Conservation (phyloP, 2,329 filamentous ascomycete species). For the Daldinia sp. region DNA sequence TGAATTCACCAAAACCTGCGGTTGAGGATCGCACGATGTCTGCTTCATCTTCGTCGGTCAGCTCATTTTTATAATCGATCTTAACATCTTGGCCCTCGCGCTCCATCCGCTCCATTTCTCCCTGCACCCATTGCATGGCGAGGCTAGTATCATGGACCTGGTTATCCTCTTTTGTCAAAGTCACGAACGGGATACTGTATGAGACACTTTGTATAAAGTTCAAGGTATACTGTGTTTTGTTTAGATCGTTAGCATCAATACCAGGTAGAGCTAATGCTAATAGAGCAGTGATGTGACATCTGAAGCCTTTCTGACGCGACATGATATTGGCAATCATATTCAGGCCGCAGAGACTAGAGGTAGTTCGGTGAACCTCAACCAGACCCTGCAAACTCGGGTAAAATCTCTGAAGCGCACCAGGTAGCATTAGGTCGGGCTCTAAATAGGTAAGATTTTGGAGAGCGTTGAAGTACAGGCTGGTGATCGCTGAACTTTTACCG, state of each 20-base stretch:
- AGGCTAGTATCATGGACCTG: constrained; percentile 79
- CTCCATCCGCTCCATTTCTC: constrained; percentile 94
- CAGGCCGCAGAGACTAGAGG: constrained; percentile 89
- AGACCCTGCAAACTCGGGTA: constrained; percentile 97
- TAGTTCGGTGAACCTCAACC: constrained; percentile 96
- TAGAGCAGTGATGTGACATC: constrained; percentile 94
- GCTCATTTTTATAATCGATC: constrained; percentile 84
- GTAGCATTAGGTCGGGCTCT: constrained; percentile 90
- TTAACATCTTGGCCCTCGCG: constrained; percentile 85
- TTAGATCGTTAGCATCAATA: constrained; percentile 96
- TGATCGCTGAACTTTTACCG: constrained; percentile 91
- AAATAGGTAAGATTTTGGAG: constrained; percentile 90
- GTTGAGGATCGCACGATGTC: constrained; percentile 93
- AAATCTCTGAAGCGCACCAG: constrained; percentile 93
- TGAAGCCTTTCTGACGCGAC: constrained; percentile 92
- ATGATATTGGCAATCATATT: constrained; percentile 94
- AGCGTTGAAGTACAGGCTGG: constrained; percentile 91
- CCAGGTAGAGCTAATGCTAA: constrained; percentile 93
- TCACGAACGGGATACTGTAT: constrained; percentile 93
- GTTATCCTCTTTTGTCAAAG: constrained; percentile 76
- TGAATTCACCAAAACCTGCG: constrained; percentile 91
- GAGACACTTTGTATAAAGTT: constrained; percentile 96
- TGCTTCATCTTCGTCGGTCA: constrained; percentile 88
- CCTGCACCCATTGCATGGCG: constrained; percentile 93
- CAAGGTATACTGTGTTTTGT: constrained; percentile 94